Conservation (phyloP, 2,329 filamentous ascomycete genomes). For the Ilyonectria sp. region DNA sequence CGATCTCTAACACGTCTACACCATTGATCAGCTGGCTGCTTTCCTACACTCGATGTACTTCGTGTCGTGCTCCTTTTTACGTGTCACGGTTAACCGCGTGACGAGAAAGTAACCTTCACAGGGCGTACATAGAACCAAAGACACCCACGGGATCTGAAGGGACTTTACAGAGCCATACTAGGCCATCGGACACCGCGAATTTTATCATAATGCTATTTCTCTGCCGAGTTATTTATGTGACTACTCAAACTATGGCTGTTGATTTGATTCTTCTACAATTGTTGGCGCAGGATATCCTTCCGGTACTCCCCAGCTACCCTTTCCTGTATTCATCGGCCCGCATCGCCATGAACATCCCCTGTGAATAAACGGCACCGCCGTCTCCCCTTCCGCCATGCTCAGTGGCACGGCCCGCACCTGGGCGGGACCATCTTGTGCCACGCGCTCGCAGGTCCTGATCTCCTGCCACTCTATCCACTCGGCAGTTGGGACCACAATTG, state of each 20-base stretch:
- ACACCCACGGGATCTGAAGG: no score
- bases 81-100: no score
- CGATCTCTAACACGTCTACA: no score
- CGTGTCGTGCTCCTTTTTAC: no score
- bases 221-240: conserved; percentile 15
- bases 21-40: no score
- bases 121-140: no score
- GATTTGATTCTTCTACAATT: conserved; percentile 16
- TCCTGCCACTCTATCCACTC: conserved; percentile 78
- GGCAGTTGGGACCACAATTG: conserved; percentile 65
- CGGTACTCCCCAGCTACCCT: conserved; percentile 41
- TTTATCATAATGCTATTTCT: conserved; percentile 3
- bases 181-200: not conserved
- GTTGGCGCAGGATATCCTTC: conserved; percentile 35
- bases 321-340: conserved; percentile 50
- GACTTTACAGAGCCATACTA: not conserved
- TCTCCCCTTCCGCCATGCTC: conserved; percentile 53
- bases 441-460: conserved; percentile 43
- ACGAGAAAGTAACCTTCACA: no score
- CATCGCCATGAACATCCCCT: conserved; percentile 68
- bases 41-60: no score
- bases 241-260: conserved; percentile 24
- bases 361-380: conserved; percentile 62
- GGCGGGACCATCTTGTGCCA: conserved; percentile 18
- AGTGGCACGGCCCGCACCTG: conserved; percentile 43